Percentiles rank a stretch among this genome's conserved stretches.
phyloP scores from a whole-genome alignment of 768 basidiomycete species.

The Rhizopogon roseolus region DNA sequence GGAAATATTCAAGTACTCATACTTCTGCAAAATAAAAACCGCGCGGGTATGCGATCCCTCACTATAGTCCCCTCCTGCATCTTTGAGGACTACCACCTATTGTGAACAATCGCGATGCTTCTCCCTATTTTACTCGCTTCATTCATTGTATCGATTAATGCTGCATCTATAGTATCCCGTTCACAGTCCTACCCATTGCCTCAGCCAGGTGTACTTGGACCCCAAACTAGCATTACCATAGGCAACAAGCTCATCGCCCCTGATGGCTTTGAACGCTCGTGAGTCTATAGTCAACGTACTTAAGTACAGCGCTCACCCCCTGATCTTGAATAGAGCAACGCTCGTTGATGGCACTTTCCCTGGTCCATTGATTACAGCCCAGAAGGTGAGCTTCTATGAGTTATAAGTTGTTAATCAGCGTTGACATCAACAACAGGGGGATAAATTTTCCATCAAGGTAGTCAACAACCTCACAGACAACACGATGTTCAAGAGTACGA shows the following conservation, averaged over 20 bases:
- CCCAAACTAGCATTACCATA: constrained; percentile 27
- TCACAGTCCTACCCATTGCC: constrained; percentile 1
- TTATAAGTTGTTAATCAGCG: too few species aligned
- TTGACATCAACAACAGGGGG: constrained; percentile 23
- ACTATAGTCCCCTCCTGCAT: constrained; percentile 23
- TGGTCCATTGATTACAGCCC: not conserved
- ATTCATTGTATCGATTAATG: constrained; percentile 3
- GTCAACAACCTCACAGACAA: constrained; percentile 39
- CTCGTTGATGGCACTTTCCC: constrained; percentile 3
- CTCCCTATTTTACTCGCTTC: constrained; percentile 2
- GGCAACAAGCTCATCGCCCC: constrained; percentile 37
- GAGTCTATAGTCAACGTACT: constrained; percentile 6
- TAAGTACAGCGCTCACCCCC: too few species aligned
- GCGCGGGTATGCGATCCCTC: too few species aligned
- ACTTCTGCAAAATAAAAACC: too few species aligned
- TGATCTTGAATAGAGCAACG: not conserved
- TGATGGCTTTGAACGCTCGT: constrained; percentile 45
- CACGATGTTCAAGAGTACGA: constrained; percentile 45
- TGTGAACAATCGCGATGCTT: constrained; percentile 7
- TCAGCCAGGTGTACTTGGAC: constrained; percentile 9
- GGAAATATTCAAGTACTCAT: too few species aligned
- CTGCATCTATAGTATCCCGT: constrained; percentile 14
- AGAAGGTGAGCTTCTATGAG: not conserved
- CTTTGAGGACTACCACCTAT: not conserved
- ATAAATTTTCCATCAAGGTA: constrained; percentile 37